Conservation (phyloP, 2,329 filamentous ascomycete species). For the Keithomyces neogunnii region DNA sequence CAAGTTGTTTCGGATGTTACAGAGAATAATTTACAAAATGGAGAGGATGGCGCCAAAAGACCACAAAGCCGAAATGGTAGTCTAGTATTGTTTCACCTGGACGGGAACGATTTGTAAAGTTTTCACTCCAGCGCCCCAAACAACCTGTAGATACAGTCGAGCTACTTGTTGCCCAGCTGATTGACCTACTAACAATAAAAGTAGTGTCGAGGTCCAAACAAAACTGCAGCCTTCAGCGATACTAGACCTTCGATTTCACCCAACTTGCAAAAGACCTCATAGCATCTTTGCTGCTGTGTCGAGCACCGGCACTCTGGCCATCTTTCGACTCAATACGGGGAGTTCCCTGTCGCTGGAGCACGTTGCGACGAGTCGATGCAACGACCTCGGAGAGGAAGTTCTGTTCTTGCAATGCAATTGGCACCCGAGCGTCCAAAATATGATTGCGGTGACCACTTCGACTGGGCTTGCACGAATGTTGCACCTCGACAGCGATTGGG, state of each 20-base stretch:
- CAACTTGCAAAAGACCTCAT: slow-evolving; percentile 23
- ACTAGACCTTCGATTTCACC: slow-evolving; percentile 77
- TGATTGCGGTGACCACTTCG: slow-evolving; percentile 65
- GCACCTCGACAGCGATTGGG: slow-evolving; percentile 33
- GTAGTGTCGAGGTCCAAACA: slow-evolving; percentile 38
- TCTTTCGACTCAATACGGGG: slow-evolving; percentile 48
- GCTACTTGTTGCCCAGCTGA: not conserved
- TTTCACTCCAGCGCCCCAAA: not conserved
- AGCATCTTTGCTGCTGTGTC: slow-evolving; percentile 65
- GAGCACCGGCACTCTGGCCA: slow-evolving; percentile 62
- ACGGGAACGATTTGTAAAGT: slow-evolving; percentile 47
- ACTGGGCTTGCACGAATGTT: slow-evolving; percentile 54
- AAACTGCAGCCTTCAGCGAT: slow-evolving; percentile 62
- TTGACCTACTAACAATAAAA: not conserved
- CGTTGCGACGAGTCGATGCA: slow-evolving; percentile 35
- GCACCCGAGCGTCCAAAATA: slow-evolving; percentile 48
- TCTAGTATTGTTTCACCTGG: slow-evolving; percentile 56
- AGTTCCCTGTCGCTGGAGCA: slow-evolving; percentile 26
- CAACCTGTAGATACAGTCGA: not conserved
- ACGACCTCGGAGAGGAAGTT: slow-evolving; percentile 44
- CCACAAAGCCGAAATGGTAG: slow-evolving; percentile 64
- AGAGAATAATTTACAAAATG: slow-evolving; percentile 12
- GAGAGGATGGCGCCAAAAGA: slow-evolving; percentile 18
- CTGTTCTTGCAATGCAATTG: slow-evolving; percentile 68
- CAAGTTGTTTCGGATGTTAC: slow-evolving; percentile 10